Evolutionary conservation across 2,329 filamentous ascomycete genomes (phyloP).

Genomic region (Ophiosphaerella korrae): DNA sequence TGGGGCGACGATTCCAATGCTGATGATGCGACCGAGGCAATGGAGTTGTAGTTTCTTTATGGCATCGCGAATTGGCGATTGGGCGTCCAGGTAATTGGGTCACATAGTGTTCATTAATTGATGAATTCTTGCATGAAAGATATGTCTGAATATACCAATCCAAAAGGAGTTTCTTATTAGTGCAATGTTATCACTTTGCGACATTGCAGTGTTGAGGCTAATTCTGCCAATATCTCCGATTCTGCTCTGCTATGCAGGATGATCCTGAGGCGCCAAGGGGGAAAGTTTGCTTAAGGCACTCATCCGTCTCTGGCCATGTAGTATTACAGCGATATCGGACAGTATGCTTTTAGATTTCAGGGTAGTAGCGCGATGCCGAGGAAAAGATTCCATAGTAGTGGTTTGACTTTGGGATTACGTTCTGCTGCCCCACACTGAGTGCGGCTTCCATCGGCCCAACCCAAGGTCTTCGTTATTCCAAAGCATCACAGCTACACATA

Average conservation of each 20-base stretch:
- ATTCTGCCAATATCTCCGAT: neutral
- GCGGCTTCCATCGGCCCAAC: conserved; percentile 30
- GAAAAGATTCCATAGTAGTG: conserved; percentile 9
- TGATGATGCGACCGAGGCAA: conserved; percentile 43
- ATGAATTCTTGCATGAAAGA: neutral
- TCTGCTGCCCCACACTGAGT: conserved; percentile 21
- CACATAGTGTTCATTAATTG: neutral
- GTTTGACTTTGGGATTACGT: conserved; percentile 7
- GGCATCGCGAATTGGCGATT: conserved; percentile 8
- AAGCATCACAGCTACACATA: conserved; percentile 24
- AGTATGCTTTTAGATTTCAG: conserved; percentile 4
- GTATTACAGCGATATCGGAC: conserved; percentile 27
- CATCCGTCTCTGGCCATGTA: conserved; percentile 25
- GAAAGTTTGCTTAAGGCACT: neutral
- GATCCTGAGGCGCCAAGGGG: neutral
- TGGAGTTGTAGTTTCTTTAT: conserved; percentile 33
- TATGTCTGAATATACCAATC: neutral
- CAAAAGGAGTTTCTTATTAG: neutral
- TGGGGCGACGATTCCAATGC: conserved; percentile 70
- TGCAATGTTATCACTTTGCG: no score
- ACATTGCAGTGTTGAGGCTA: no score
- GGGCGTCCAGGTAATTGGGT: conserved; percentile 9
- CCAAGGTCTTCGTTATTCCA: conserved; percentile 18
- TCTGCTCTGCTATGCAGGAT: neutral
- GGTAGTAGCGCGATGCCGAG: conserved; percentile 1